Conservation (phyloP, 768 basidiomycete species). For the Daedalea quercina region DNA sequence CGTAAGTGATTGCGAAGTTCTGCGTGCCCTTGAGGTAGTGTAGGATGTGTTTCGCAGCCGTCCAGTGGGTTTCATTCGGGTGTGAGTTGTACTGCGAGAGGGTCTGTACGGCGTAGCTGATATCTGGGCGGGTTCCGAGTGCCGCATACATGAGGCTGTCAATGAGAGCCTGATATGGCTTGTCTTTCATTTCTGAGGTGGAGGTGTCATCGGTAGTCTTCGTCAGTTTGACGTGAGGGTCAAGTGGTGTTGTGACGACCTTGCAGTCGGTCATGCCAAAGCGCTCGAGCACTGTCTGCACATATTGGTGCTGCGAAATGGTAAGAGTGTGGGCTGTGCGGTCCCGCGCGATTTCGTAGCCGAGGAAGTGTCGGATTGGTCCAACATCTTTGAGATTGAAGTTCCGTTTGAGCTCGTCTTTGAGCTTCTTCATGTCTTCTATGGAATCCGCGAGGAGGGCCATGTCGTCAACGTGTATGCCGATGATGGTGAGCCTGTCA, state of each 20-base stretch:
- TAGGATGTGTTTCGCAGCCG: conserved; percentile 19
- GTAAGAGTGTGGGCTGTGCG: conserved; percentile 17
- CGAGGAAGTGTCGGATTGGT: conserved; percentile 12
- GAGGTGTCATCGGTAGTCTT: background rate
- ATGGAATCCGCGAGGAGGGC: background rate
- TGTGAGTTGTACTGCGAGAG: conserved; percentile 16
- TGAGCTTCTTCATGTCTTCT: background rate
- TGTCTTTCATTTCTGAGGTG: conserved; percentile 3
- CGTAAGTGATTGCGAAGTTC: conserved; percentile 4
- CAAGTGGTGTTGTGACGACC: conserved; percentile 17
- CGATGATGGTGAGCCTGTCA: conserved; percentile 6
- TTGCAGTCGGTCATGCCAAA: conserved; percentile 12
- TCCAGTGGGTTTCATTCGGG: conserved; percentile 22
- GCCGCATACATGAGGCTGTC: conserved; percentile 23
- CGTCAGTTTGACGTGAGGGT: conserved; percentile 5
- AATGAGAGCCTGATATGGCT: conserved; percentile 20
- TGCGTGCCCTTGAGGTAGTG: conserved; percentile 26
- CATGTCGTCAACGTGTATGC: conserved; percentile 20
- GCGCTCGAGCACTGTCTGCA: conserved; percentile 7
- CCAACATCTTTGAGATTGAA: conserved; percentile 15
- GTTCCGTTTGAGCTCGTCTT: conserved; percentile 1
- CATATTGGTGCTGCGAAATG: conserved; percentile 21
- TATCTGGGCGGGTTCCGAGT: conserved; percentile 25
- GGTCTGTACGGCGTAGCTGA: conserved; percentile 21
- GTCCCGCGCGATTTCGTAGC: conserved; percentile 25